Evolutionary conservation across 805 yeast genomes (phyloP).

Genomic region (Candida schatavii): DNA sequence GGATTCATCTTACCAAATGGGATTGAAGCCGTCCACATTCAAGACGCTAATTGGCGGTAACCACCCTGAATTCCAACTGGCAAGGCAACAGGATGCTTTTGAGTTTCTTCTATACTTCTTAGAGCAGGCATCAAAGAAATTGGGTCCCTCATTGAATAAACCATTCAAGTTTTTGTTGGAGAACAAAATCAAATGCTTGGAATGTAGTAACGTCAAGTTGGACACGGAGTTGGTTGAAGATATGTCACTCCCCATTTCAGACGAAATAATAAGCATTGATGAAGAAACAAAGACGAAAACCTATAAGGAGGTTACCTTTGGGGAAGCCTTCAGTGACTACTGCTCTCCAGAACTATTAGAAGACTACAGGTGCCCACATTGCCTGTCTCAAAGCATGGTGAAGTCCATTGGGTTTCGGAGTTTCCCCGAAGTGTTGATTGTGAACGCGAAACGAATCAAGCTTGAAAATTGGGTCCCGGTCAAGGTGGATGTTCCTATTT

Average conservation of each 20-base stretch:
- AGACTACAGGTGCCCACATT: conserved; percentile 55
- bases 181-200: conserved; percentile 56
- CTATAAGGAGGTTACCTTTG: conserved; percentile 50
- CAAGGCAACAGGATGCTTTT: conserved; percentile 92
- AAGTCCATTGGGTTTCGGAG: conserved; percentile 52
- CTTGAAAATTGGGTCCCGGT: conserved; percentile 88
- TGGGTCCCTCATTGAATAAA: conserved; percentile 47
- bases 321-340: conserved; percentile 46
- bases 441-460: conserved; percentile 77
- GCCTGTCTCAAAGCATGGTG: conserved; percentile 37
- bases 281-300: conserved; percentile 44
- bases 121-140: conserved; percentile 55
- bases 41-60: conserved; percentile 73
- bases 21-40: conserved; percentile 74
- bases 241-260: conserved; percentile 58
- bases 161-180: conserved; percentile 63
- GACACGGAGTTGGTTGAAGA: conserved; percentile 56
- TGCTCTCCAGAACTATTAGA: conserved; percentile 56
- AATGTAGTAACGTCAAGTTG: conserved; percentile 62
- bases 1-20: conserved; percentile 60
- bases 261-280: conserved; percentile 32
- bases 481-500: conserved; percentile 73
- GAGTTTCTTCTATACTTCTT: conserved; percentile 76
- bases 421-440: conserved; percentile 67
- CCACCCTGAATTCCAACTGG: conserved; percentile 80